Evolutionary conservation across 306 rosid genomes (phyloP).

Genomic region (Malus asiatica): DNA sequence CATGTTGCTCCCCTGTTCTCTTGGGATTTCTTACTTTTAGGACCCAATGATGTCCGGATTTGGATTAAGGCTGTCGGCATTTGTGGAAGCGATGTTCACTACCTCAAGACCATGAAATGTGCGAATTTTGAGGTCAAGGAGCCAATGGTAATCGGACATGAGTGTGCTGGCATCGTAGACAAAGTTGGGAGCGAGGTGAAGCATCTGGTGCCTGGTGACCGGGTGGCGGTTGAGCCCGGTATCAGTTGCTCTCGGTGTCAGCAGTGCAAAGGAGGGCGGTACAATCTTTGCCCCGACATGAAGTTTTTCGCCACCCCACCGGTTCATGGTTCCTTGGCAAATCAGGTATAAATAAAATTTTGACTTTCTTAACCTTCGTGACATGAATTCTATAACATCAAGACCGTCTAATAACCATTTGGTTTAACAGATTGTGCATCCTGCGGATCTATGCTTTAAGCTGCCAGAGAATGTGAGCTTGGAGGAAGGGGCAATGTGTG

Average conservation of each 20-base stretch:
- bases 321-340: neutral
- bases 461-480: neutral
- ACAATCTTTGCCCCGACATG: neutral
- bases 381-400: no score
- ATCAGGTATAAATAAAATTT: neutral
- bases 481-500: neutral
- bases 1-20: neutral
- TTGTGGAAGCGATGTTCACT: neutral
- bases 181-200: neutral
- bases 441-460: neutral
- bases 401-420: neutral
- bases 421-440: neutral
- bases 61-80: neutral
- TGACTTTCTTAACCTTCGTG: neutral
- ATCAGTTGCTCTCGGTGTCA: neutral
- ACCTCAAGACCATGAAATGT: neutral
- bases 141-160: neutral
- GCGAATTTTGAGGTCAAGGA: neutral
- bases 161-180: neutral
- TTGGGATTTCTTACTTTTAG: neutral
- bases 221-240: neutral
- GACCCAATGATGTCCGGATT: neutral
- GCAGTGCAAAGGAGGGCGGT: neutral
- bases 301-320: neutral
- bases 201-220: neutral